These are phyloP conservation scores for Antonospora locustae DNA, from an alignment of 371 early-diverging fungal species.

Conservation along the genomic window DNA sequence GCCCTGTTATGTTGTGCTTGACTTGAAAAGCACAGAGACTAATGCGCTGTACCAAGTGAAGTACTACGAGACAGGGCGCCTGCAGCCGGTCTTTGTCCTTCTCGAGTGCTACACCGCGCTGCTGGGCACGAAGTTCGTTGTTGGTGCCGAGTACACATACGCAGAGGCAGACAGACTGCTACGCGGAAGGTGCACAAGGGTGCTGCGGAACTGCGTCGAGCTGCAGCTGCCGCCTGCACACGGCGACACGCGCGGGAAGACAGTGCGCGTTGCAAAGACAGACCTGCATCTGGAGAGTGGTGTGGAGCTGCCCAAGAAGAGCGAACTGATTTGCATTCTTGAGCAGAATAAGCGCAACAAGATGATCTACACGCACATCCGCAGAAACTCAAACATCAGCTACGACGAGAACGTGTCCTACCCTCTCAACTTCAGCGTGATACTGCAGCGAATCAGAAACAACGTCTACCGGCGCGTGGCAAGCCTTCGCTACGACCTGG, in stretches of 20 bases:
- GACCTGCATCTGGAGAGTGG: slow-evolving; percentile 1
- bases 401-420: slow-evolving; percentile 7
- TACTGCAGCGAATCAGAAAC: slow-evolving; percentile 4
- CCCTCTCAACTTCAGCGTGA: slow-evolving; percentile 3
- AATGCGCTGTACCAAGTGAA: too few species aligned
- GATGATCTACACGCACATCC: background rate
- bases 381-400: slow-evolving; percentile 7
- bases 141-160: too few species aligned
- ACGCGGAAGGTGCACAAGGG: background rate
- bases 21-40: too few species aligned
- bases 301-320: background rate
- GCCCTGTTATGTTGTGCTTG: too few species aligned
- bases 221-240: background rate
- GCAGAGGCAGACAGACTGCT: background rate
- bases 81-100: too few species aligned
- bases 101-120: too few species aligned
- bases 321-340: background rate
- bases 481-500: slow-evolving; percentile 4
- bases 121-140: too few species aligned
- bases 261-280: slow-evolving; percentile 7
- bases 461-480: slow-evolving; percentile 1
- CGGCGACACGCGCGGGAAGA: slow-evolving; percentile 1
- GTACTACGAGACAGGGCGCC: too few species aligned
- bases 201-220: background rate
- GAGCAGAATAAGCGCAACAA: slow-evolving; percentile 3